These are phyloP conservation scores for Delphinella strobiligena DNA, from an alignment of 2,329 filamentous ascomycete genomes.

Conservation along the genomic window DNA sequence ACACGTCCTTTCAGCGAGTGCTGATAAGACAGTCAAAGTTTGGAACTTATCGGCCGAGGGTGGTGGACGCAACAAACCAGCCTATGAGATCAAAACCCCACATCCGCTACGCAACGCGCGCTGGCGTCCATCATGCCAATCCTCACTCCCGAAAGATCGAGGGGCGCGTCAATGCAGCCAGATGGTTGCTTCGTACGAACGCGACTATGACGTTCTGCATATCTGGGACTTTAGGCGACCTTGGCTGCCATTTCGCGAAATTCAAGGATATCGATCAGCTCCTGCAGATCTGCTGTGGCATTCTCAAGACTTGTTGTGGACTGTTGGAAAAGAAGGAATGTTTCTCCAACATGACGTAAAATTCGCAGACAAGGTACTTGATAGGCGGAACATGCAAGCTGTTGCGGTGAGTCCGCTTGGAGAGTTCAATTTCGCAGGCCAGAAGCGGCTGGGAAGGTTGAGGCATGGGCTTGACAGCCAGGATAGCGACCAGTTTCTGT, in stretches of 20 bases:
- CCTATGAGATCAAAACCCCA: slow-evolving; percentile 46
- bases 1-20: slow-evolving; percentile 50
- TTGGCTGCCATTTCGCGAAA: slow-evolving; percentile 49
- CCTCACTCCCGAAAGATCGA: slow-evolving; percentile 37
- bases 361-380: slow-evolving; percentile 45
- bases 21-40: slow-evolving; percentile 50
- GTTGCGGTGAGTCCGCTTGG: slow-evolving; percentile 47
- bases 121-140: slow-evolving; percentile 50
- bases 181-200: slow-evolving; percentile 49
- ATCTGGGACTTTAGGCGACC: slow-evolving; percentile 54
- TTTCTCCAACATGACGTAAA: slow-evolving; percentile 53
- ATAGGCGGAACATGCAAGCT: slow-evolving; percentile 44
- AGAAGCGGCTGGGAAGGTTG: slow-evolving; percentile 30
- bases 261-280: slow-evolving; percentile 42
- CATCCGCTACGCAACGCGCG: slow-evolving; percentile 50
- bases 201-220: slow-evolving; percentile 48
- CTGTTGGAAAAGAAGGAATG: slow-evolving; percentile 47
- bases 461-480: slow-evolving; percentile 4
- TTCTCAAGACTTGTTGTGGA: slow-evolving; percentile 53
- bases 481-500: slow-evolving; percentile 6
- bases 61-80: slow-evolving; percentile 46
- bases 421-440: slow-evolving; percentile 42
- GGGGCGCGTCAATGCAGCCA: slow-evolving; percentile 50
- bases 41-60: slow-evolving; percentile 48
- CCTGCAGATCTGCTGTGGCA: slow-evolving; percentile 52